Evolutionary conservation across 2,329 filamentous ascomycete species (phyloP), one percentile per base, ranked within the genome.

Genomic region (Phialophora macrospora): DNA sequence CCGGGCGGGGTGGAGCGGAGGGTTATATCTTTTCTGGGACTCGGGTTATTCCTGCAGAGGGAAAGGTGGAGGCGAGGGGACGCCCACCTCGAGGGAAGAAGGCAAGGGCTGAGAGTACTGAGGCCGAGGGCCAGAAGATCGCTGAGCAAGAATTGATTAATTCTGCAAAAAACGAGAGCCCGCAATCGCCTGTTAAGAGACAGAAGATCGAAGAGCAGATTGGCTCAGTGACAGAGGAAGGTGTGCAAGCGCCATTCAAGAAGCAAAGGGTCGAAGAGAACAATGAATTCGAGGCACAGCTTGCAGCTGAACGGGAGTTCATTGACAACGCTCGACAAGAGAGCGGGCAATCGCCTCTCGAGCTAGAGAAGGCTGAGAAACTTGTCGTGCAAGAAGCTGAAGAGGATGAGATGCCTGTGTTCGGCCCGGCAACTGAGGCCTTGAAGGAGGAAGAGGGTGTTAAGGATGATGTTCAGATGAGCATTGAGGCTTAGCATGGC

Each of bases 21-120:
- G 95, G 95, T 0, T 99, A 92, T 76, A 76, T 99, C 3, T 93
- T 98, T 71, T 94, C 92, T 30, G 94, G 85, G 0, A 91, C 90
- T 75, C 86, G 88, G 71, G 92, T 95, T 0, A 80, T 94, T 54
- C 95, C 95, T 0, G 87, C 90, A 0, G 86, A 91, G 73, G 71
- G 71, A 0, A 92, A 91, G 1, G 89, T 97, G 4, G 89, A 92
- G 73, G 94, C 94, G 1, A 87, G 92, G 66, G 95, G 95, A 0
- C 90, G 89, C 74, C 76, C 77, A 60, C 63, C 62, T 17, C 46
- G 68, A 46, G 56, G 54, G 5, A 91, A 91, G 76, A 93, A 89
- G 79, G 74, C 30, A 34, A 62, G 9, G 28, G 51, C 30, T 9
- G 58, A 60, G 30, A 44, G 17, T 44, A 44, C 5, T n/a, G 38